Evolutionary conservation across 352 stramenopile species (phyloP).

Genomic region (Pythium insidiosum): DNA sequence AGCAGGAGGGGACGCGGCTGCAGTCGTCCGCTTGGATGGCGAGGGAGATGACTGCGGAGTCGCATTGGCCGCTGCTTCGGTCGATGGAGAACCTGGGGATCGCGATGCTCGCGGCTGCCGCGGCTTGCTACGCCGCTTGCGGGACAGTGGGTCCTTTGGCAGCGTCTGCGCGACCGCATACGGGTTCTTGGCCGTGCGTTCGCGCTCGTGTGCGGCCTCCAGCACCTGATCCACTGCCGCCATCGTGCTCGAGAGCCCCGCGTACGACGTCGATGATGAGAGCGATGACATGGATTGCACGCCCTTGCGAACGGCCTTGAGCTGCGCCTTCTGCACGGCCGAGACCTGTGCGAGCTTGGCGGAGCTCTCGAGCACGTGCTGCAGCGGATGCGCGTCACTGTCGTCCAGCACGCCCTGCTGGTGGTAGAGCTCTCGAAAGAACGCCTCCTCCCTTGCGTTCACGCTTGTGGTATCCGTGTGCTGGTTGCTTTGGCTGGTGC

Average conservation of each 20-base stretch:
- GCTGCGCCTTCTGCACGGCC: slow-evolving; percentile 26
- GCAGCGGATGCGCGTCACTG: slow-evolving; percentile 40
- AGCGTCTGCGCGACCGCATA: slow-evolving; percentile 11
- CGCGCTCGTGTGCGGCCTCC: slow-evolving; percentile 8
- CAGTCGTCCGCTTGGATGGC: background rate
- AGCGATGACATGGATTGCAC: background rate
- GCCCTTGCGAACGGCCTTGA: slow-evolving; percentile 25
- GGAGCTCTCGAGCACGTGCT: slow-evolving; percentile 65
- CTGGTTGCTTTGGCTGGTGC: background rate
- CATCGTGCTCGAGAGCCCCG: slow-evolving; percentile 25
- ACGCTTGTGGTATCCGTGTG: background rate
- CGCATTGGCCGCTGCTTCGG: no score
- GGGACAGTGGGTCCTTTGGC: background rate
- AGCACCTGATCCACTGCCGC: slow-evolving; percentile 34
- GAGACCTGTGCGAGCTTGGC: slow-evolving; percentile 28
- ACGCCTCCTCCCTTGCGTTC: slow-evolving; percentile 28
- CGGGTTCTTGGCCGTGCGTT: slow-evolving; percentile 6
- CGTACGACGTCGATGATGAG: no score
- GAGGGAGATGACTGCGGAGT: background rate
- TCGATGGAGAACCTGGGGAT: no score
- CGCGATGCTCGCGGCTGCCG: background rate
- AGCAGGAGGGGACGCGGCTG: background rate
- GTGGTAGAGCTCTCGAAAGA: slow-evolving; percentile 66
- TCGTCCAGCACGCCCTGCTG: slow-evolving; percentile 33
- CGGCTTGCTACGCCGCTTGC: background rate